These are phyloP conservation scores for Uronychia binucleata DNA, from an alignment of 73 alveolate species.

Conservation along the genomic window DNA sequence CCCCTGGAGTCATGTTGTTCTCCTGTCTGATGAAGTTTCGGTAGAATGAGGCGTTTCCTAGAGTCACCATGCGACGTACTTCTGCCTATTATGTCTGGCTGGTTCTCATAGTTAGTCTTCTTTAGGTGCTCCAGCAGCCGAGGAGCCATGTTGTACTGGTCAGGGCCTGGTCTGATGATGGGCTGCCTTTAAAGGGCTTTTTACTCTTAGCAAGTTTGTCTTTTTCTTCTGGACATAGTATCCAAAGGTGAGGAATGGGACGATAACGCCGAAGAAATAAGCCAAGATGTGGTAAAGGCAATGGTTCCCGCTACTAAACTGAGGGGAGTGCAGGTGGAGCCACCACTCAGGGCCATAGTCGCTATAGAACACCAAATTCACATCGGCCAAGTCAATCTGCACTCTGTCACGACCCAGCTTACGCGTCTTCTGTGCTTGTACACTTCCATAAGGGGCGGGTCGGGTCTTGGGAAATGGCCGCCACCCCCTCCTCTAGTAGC, in stretches of 20 bases:
- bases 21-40: conserved; percentile 9
- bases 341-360: conserved; percentile 42
- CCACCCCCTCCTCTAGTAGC: no score
- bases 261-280: conserved; percentile 12
- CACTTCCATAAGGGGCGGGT: conserved; percentile 8
- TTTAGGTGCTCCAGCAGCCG: conserved; percentile 10
- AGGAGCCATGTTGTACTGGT: conserved; percentile 29
- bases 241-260: conserved; percentile 24
- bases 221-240: neutral
- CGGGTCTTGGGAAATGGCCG: conserved; percentile 51
- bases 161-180: conserved; percentile 44
- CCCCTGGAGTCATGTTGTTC: neutral
- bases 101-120: conserved; percentile 30
- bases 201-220: conserved; percentile 8
- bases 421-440: conserved; percentile 37
- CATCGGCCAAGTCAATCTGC: conserved; percentile 18
- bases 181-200: neutral
- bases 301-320: conserved; percentile 14
- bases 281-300: conserved; percentile 25
- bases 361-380: conserved; percentile 34
- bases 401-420: neutral
- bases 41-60: conserved; percentile 20
- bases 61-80: neutral
- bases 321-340: conserved; percentile 37
- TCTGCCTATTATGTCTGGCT: conserved; percentile 37